These are phyloP conservation scores for Sugiyamaella mastotermitis DNA, from an alignment of 805 yeast species.

Conservation along the genomic window DNA sequence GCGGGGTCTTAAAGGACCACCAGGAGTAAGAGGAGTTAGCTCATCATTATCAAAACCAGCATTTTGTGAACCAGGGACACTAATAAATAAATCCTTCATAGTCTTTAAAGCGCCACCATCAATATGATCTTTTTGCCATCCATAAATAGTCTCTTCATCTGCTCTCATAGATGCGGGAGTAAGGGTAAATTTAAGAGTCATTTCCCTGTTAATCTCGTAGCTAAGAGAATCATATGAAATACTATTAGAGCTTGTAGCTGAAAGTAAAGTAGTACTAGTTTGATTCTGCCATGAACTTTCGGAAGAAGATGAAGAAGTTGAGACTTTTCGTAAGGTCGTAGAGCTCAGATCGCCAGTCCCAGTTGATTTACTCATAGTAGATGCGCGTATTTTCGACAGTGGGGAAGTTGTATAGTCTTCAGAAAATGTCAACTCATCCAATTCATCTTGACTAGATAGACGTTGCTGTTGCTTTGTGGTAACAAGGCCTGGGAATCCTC, in stretches of 20 bases:
- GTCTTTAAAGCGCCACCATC: conserved; percentile 16
- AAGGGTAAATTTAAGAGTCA: conserved; percentile 24
- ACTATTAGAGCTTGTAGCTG: neutral
- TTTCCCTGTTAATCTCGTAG: conserved; percentile 19
- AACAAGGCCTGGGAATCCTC: conserved; percentile 21
- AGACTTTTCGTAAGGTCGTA: too few relatives aligned
- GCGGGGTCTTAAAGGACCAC: neutral
- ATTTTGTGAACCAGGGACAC: neutral
- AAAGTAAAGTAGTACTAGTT: neutral
- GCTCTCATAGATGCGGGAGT: conserved; percentile 25
- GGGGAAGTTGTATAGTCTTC: conserved; percentile 1
- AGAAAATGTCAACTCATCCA: neutral
- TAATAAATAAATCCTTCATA: conserved; percentile 1
- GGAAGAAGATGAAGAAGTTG: conserved; percentile 1
- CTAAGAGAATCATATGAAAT: conserved; percentile 10
- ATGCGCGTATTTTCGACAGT: too few relatives aligned
- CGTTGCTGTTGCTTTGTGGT: too few relatives aligned
- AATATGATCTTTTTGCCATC: conserved; percentile 24
- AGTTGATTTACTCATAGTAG: too few relatives aligned
- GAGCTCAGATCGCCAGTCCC: too few relatives aligned
- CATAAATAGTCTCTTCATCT: conserved; percentile 23
- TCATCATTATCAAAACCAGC: neutral
- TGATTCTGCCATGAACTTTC: neutral
- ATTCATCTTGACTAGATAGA: conserved; percentile 1
- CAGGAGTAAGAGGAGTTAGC: conserved; percentile 1